Evolutionary conservation across 768 basidiomycete species (phyloP), one percentile per base, ranked within the genome.

Genomic region (Pisolithus marmoratus): DNA sequence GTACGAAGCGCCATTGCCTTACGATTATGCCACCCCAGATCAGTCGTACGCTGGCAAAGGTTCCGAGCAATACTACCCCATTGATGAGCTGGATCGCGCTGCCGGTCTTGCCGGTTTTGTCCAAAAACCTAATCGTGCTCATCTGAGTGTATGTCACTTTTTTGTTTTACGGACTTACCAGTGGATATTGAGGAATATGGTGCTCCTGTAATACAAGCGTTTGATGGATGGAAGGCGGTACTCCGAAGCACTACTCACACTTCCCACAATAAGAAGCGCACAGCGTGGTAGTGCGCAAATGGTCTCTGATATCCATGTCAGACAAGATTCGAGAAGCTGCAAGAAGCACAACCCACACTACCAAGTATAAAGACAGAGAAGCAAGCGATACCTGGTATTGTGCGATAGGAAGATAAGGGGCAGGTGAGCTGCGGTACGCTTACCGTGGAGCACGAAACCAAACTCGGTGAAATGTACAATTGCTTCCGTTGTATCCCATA

Each of bases 161-260:
- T 24, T 31, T 8, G 8, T 38, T n/a, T n/a, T n/a, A n/a, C 15
- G 19, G 48, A 64, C 73, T 54, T 58, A 91, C 90, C 90, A 93
- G 56, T 94, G 90, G 50, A 89, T 81, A 60, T 95, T 88, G 55
- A 95, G 73, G 70, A 94, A 92, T 52, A 92, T 80, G 0, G 92
- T 94, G 71, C 84, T 87, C 70, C 83, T 84, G 54, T 17, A 41
- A 31, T 34, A 0, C 38, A 15, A 40, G 43, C 6, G 19, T 59
- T n/a, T 31, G 59, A 52, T 36, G 50, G 27, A 29, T 17, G 40
- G 9, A 58, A 31, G 26, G 12, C 11, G 40, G 17, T 34, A 22
- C 40, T 9, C 27, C 23, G 44, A 20, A 20, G 36, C n/a, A 9
- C 12, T 36, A 70, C 81, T 48, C 67, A 85, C 75, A 81, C 72